Base-by-base conservation (phyloP, 768 basidiomycete genomes). In the Pleurotus eryngii region DNA sequence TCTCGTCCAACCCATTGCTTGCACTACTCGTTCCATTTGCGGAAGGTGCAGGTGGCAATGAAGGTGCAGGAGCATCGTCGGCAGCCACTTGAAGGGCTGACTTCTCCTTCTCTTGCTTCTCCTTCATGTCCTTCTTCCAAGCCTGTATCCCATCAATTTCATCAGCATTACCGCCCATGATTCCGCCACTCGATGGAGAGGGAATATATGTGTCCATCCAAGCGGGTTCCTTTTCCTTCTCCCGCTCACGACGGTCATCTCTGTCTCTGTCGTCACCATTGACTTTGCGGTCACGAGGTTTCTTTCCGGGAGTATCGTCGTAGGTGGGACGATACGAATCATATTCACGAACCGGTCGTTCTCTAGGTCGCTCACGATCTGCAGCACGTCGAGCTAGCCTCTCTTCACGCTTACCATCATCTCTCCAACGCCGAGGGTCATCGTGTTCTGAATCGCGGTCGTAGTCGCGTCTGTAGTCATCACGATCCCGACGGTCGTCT, bases 161-260 rank as follows among this genome's bases (percentile, higher is more conserved):
- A 17, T 88, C 91, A 48, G 82, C 80, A 59, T 81, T 81, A 6
- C 82, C 82, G 15, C 89, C 87, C 55, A 90, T 75, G 54, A 90
- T 84, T 12, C 86, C 88, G 47, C 76, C 73, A 30, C 72, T 74
- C 15, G 82, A 68, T 20, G 78, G 78, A 50, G 73, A 78, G 11
- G 90, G 90, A 59, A 92, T 80, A 67, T 91, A 92, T 17, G 89
- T 85, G 61, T 92, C 92, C 91, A 94, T 94, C 91, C 91, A 94
- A 15, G 91, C 91, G 20, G 91, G 92, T 66, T 93, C 92, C 64
- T 89, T 91, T 74, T 94, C 92, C 63, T 82, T 84, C 62, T 85
- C 85, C 56, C 80, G 77, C 50, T 86, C 81, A 27, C 81, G 75
- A 51, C 73, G 72, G 24, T 79, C 77, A 18, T 73, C 77, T 57